A percentile compares a stretch with the other conserved stretches of the same genome.
These are phyloP conservation scores for Puccinia horiana DNA, from an alignment of 1,284 basidiomycete species.

Conservation along the genomic window DNA sequence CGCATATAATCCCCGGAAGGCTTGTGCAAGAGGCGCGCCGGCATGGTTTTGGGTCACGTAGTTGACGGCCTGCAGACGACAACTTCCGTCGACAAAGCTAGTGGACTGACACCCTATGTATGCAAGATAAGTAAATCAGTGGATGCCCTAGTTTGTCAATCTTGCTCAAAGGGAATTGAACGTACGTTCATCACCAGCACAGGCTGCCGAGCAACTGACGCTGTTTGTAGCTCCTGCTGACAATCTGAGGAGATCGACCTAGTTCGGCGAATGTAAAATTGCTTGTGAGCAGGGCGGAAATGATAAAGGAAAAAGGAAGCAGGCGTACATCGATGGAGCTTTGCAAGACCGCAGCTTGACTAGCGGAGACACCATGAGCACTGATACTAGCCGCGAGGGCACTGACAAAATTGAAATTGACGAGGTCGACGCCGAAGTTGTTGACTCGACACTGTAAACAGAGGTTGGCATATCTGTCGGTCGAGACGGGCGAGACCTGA, in stretches of 20 bases:
- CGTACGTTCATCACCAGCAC: neutral
- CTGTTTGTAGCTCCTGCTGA: slow-evolving; percentile 1
- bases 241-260: slow-evolving; percentile 1
- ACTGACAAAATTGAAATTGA: slow-evolving; percentile 4
- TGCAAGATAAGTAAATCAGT: too few relatives aligned
- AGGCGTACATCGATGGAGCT: neutral
- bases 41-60: slow-evolving; percentile 20
- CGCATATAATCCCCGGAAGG: slow-evolving; percentile 9
- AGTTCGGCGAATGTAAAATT: too few relatives aligned
- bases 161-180: too few relatives aligned
- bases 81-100: neutral
- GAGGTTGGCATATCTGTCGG: slow-evolving; percentile 29
- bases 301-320: too few relatives aligned
- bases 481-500: slow-evolving; percentile 1
- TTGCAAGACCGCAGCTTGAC: neutral
- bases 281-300: too few relatives aligned
- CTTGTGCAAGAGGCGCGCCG: slow-evolving; percentile 24
- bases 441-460: slow-evolving; percentile 34
- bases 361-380: slow-evolving; percentile 24
- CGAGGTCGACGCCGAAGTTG: slow-evolving; percentile 9
- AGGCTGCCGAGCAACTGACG: slow-evolving; percentile 9
- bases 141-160: too few relatives aligned
- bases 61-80: neutral
- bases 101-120: slow-evolving; percentile 13
- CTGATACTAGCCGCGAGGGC: slow-evolving; percentile 21